phyloP scores from a whole-genome alignment of 116 monocot species.

The Zostera marina region DNA sequence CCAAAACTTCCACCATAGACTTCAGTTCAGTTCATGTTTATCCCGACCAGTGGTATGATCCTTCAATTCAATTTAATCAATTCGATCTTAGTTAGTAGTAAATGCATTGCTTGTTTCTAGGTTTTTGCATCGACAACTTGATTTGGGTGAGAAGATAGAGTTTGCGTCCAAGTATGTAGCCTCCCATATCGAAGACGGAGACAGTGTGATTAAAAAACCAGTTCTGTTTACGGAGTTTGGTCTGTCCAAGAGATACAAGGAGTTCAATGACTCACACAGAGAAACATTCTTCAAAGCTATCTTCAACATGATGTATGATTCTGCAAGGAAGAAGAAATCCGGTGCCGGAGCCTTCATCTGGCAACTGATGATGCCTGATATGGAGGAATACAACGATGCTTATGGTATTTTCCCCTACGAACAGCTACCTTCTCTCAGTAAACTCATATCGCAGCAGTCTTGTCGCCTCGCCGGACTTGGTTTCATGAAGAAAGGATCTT shows the following conservation, averaged over 20 bases:
- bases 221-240: conserved; percentile 75
- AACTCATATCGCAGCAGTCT: conserved; percentile 62
- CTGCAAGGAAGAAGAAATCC: conserved; percentile 39
- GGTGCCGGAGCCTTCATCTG: conserved; percentile 68
- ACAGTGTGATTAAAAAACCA: conserved; percentile 50
- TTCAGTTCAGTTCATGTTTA: conserved; percentile 81
- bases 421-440: conserved; percentile 27
- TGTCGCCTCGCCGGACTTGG: conserved; percentile 27
- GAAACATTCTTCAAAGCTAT: conserved; percentile 40
- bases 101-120: conserved; percentile 12
- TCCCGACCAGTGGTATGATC: conserved; percentile 67
- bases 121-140: conserved; percentile 16
- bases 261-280: conserved; percentile 36
- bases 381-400: conserved; percentile 63
- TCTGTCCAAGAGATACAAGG: conserved; percentile 36
- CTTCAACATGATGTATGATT: conserved; percentile 43
- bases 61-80: neutral
- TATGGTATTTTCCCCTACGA: conserved; percentile 44
- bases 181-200: conserved; percentile 89
- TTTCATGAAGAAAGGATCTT: conserved; percentile 4
- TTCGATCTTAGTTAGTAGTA: neutral
- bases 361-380: conserved; percentile 62
- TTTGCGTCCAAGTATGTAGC: conserved; percentile 42
- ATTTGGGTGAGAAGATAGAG: conserved; percentile 34
- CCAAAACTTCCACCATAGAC: conserved; percentile 40